Conservation (phyloP, 2,329 filamentous ascomycete species). For the Claviceps quebecensis region DNA sequence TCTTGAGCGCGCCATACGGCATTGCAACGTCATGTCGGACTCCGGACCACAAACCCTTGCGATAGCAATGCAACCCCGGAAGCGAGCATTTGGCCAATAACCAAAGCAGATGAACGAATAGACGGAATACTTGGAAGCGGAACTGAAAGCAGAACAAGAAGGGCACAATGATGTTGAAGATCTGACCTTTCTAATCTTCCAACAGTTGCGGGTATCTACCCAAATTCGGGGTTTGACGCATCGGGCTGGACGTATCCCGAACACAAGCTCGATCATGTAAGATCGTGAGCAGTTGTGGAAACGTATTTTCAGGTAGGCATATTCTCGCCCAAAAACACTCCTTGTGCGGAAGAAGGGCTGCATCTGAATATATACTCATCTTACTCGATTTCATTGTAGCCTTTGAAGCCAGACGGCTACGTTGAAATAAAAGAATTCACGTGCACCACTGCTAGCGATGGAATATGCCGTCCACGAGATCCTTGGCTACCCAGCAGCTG, state of each 20-base stretch:
- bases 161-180: background rate
- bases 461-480: conserved; percentile 35
- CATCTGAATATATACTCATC: background rate
- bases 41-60: too few species aligned
- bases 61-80: too few species aligned
- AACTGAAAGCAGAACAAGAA: background rate
- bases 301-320: conserved; percentile 27
- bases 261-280: conserved; percentile 32
- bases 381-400: conserved; percentile 12
- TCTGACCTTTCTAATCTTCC: background rate
- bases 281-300: conserved; percentile 27
- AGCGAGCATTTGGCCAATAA: too few species aligned
- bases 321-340: background rate
- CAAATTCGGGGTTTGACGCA: conserved; percentile 28
- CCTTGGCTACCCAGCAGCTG: conserved; percentile 24
- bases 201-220: conserved; percentile 33
- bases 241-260: conserved; percentile 34
- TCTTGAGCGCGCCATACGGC: too few species aligned
- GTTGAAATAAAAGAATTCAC: conserved; percentile 35
- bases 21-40: too few species aligned
- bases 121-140: too few species aligned
- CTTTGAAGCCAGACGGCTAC: conserved; percentile 37
- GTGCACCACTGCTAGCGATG: conserved; percentile 26
- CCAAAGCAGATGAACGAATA: too few species aligned
- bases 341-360: background rate